Conservation (phyloP, 2,329 filamentous ascomycete genomes). For the Penicillium brevicompactum region DNA sequence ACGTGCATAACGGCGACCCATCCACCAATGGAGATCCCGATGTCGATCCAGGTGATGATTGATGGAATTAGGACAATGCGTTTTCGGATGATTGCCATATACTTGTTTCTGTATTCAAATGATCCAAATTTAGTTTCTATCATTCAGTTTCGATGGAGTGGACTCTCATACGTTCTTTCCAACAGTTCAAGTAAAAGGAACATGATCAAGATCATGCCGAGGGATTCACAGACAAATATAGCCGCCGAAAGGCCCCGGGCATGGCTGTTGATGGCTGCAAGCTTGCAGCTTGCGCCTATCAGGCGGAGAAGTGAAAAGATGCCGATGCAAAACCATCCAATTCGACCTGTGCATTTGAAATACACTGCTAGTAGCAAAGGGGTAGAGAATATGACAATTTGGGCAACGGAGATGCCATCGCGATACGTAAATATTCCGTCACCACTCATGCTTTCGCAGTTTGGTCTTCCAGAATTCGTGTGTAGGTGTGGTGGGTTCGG, state of each 20-base stretch:
- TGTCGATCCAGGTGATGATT: constrained; percentile 19
- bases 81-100: constrained; percentile 2
- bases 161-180: constrained; percentile 12
- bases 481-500: too few species aligned
- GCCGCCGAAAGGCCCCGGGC: constrained; percentile 14
- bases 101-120: constrained; percentile 11
- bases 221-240: constrained; percentile 21
- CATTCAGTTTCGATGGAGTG: neutral
- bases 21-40: constrained; percentile 18
- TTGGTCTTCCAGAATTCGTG: too few species aligned
- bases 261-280: constrained; percentile 14
- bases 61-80: constrained; percentile 15
- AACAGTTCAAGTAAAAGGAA: constrained; percentile 19
- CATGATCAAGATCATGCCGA: constrained; percentile 18
- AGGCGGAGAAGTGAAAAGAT: constrained; percentile 14
- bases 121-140: neutral
- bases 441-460: too few species aligned
- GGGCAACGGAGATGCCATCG: constrained; percentile 15
- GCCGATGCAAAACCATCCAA: constrained; percentile 19
- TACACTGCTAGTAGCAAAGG: constrained; percentile 8
- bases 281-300: constrained; percentile 17
- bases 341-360: constrained; percentile 9
- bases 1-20: constrained; percentile 17
- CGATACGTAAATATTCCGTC: constrained; percentile 1
- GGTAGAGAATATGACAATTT: constrained; percentile 9